phyloP scores from a whole-genome alignment of 306 rosid genomes.

The Ormosia emarginata region DNA sequence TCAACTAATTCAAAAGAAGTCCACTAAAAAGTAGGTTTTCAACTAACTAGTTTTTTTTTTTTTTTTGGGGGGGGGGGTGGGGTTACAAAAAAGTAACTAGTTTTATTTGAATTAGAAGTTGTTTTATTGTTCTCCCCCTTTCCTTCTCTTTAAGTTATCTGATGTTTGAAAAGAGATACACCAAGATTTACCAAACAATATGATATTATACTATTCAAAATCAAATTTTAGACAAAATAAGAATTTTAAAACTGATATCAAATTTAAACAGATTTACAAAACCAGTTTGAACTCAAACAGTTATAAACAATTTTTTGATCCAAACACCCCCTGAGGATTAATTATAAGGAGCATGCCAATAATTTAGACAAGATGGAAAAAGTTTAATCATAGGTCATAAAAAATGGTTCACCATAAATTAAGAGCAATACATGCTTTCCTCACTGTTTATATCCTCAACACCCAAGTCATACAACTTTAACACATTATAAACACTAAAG shows the following conservation, averaged over 20 bases:
- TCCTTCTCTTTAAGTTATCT: neutral
- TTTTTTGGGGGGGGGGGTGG: no score
- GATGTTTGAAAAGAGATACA: neutral
- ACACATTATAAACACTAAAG: neutral
- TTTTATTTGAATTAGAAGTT: neutral
- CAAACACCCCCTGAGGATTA: neutral
- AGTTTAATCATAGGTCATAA: neutral
- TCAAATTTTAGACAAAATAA: neutral
- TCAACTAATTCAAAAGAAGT: neutral
- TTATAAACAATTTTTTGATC: neutral
- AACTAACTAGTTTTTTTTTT: no score
- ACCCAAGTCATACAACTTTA: neutral
- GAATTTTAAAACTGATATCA: neutral
- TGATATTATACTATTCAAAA: neutral
- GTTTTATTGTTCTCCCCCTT: neutral
- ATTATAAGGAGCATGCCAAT: neutral
- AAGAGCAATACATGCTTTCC: neutral
- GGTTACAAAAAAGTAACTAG: neutral
- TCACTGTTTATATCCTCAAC: constrained; percentile 5
- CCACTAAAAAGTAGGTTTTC: neutral
- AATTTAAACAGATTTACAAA: neutral
- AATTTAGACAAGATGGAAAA: neutral
- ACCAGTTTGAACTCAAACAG: neutral
- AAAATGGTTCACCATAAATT: neutral
- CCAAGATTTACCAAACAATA: neutral